Base-by-base conservation (phyloP, 441 rosid genomes). In the Syzygium malaccense region DNA sequence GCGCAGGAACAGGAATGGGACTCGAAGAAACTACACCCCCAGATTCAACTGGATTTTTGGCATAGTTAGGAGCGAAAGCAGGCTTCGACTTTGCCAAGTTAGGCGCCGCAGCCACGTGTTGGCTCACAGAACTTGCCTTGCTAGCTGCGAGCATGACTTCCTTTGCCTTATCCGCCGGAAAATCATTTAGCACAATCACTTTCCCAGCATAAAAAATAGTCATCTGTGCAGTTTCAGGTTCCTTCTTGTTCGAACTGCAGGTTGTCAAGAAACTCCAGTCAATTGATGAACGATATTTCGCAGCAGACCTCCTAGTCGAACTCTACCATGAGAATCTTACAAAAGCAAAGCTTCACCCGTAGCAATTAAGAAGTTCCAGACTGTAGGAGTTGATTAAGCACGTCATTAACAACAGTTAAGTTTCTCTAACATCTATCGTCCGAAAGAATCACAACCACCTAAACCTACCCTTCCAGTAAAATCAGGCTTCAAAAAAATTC, bases 151-250 rank as follows among this genome's bases (percentile, higher is more conserved):
- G 86, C 95, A 97, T 93, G 90, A 97, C 88, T 91, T 96, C 93
- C 91, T 92, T 96, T 1, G 96, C 98, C 91, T 95, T 96, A 53
- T 95, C 96, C 55, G 95, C 94, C 1, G 97, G 91, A 85, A 95
- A 93, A 88, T 93, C 95, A 51, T 95, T 89, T 57, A 96, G 93
- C 88, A 95, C 97, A 53, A 96, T 89, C 88, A 96, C 98, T 92
- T 93, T 94, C 37, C 99, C 98, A 3, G 80, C 94, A 51, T 96
- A 97, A 87, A 97, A 96, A 55, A 97, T 95, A 8, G 99, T 96
- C 96, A 96, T 93, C 48, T 93, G 95, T 25, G 97, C 94, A 87
- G 94, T 60, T 85, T 91, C 92, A 41, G 93, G 75, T 91, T 93
- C 94, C 37, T 85, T 62, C 87, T 88, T 91, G 89, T 53, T 92